phyloP scores from a whole-genome alignment of 2,329 filamentous ascomycete genomes.

The Diaporthe citriasiana region DNA sequence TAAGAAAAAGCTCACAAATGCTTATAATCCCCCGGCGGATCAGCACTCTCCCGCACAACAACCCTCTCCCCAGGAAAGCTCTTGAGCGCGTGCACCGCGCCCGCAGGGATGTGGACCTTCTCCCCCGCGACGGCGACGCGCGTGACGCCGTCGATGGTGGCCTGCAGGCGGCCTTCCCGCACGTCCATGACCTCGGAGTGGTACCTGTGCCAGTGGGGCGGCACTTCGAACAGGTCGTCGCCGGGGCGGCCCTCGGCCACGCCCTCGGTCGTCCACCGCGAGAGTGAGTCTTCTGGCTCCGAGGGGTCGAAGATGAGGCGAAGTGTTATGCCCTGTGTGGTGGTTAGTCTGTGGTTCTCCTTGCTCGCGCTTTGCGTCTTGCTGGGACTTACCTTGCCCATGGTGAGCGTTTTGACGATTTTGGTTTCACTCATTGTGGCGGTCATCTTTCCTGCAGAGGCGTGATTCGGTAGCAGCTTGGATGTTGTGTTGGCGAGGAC shows the following conservation, averaged over 20 bases:
- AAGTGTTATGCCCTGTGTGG: neutral
- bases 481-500: no score
- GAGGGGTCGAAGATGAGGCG: conserved; percentile 18
- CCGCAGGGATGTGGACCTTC: neutral
- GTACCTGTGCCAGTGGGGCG: conserved; percentile 32
- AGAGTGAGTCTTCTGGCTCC: neutral
- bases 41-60: conserved; percentile 23
- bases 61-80: conserved; percentile 28
- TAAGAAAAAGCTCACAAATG: conserved; percentile 1
- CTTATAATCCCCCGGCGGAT: conserved; percentile 36
- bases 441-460: neutral
- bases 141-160: conserved; percentile 16
- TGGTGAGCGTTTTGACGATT: conserved; percentile 23
- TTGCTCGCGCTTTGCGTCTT: no score
- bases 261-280: conserved; percentile 20
- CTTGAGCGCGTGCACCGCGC: conserved; percentile 8
- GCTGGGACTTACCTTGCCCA: conserved; percentile 25
- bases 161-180: conserved; percentile 23
- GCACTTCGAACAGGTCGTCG: conserved; percentile 1
- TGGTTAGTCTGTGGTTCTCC: neutral
- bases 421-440: conserved; percentile 12
- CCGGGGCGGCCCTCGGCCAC: conserved; percentile 3
- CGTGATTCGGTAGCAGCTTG: neutral
- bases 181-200: conserved; percentile 26
- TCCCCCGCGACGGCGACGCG: neutral